Evolutionary conservation across 75 land plant species (phyloP).

Genomic region (Selaginella moellendorffii): DNA sequence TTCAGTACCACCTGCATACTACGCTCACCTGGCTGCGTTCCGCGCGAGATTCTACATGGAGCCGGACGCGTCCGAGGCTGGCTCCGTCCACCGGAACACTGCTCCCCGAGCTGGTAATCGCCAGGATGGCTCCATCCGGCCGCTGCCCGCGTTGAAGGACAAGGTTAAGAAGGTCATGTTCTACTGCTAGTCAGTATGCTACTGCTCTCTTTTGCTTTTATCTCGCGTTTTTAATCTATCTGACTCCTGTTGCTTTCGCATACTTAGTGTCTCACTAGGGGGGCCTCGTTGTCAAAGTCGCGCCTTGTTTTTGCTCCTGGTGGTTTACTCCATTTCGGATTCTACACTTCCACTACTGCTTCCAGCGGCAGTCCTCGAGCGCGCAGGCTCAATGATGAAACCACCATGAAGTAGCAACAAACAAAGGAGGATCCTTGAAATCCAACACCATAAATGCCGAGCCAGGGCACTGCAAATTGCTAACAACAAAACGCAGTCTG

Average conservation of each 20-base stretch:
- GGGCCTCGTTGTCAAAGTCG: too few species aligned
- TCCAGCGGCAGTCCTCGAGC: too few species aligned
- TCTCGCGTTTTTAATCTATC: too few species aligned
- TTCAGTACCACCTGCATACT: constrained; percentile 94
- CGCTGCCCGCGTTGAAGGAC: constrained; percentile 66
- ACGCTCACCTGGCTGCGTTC: constrained; percentile 96
- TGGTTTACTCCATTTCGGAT: too few species aligned
- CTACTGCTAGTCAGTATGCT: constrained; percentile 80
- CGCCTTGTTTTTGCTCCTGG: too few species aligned
- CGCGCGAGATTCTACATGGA: constrained; percentile 91
- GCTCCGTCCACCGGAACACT: constrained; percentile 38
- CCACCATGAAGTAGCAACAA: not conserved
- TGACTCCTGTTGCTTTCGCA: too few species aligned
- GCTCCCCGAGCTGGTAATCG: constrained; percentile 22
- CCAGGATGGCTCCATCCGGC: constrained; percentile 44
- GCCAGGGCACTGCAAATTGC: not conserved
- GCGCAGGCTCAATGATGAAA: not conserved
- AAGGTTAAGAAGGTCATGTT: constrained; percentile 94
- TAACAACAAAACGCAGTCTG: too few species aligned
- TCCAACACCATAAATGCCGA: not conserved
- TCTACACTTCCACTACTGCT: too few species aligned
- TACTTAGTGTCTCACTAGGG: too few species aligned
- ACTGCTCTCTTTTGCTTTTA: too few species aligned
- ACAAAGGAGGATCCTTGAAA: not conserved
- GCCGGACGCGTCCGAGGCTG: constrained; percentile 85